Base-by-base conservation (phyloP, 192 early-diverging fungal genomes). In the Podila horticola region DNA sequence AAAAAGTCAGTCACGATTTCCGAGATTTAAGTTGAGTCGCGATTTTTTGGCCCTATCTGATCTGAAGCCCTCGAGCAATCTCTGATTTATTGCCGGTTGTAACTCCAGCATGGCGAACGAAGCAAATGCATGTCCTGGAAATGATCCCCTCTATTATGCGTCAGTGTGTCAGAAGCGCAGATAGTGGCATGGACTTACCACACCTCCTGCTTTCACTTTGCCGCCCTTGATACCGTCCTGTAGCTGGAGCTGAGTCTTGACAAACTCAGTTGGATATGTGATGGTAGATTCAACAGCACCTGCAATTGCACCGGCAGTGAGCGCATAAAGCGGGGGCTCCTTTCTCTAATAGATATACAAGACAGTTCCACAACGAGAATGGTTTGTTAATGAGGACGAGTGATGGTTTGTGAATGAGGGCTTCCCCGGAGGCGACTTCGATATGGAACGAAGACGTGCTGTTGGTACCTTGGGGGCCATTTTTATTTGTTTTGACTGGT, bases 161-260 rank as follows among this genome's bases (percentile, higher is more conserved):
- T 52, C 13, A 52, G 9, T 52, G 13, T 12, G 45, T 3, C 24
- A n/a, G 19, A 64, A 17, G 34, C 5, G 13, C 22, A 64, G 30
- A 63, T 24, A 31, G 34, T 24, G 2, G 3, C 31, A 63, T 63
- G 17, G 30, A 49, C 69, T 76, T 83, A 75, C 82, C 38, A 67
- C 20, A 31, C 71, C 84, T 2, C 85, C 84, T 4, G 82, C 64
- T 13, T 33, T 64, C 12, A 77, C 62, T 33, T 66, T 71, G n/a
- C 74, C 82, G 2, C 77, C 71, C 28, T 69, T 82, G 48, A 74
- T 19, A 20, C 82, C 84, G 28, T 88, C 87, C 58, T 97, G 95
- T 13, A 99, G 89, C 84, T 99, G 97, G 64, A 99, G 87, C 71
- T 95, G 95, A 10, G 97, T 99, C 75, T 99, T 99, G 68, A 97